Evolutionary conservation across 495 filamentous ascomycete species (phyloP), one percentile per base, ranked within the genome.

Genomic region (Annulohypoxylon bovei): DNA sequence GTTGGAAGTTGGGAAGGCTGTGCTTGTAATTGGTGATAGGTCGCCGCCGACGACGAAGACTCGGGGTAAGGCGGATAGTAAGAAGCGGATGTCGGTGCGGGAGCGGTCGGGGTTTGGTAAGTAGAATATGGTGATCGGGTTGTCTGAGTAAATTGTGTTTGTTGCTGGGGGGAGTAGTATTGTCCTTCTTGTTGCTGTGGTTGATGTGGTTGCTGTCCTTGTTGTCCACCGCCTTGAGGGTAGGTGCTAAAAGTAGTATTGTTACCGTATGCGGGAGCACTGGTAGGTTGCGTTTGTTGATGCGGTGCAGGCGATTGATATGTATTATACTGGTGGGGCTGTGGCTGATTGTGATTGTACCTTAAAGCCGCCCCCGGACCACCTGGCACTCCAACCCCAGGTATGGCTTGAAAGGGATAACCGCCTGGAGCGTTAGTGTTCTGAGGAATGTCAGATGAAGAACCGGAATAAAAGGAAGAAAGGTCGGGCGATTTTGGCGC

Each of bases 401-500:
- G 61, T 56, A 55, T 53, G 42, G 59, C 54, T 44, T 84, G 85
- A 74, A 88, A 86, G 65, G 86, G 83, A 65, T 76, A 71, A 27
- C 37, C 55, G 40, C 50, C 62, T 33, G 62, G 32, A 20, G 40
- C 20, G 62, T 61, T 70, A 54, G 59, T 18, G 67, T n/a, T 6
- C 37, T 60, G 52, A 58, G 62, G 66, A 64, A 66, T 67, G 71
- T 60, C 53, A 49, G 71, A 60, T n/a, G 63, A 55, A 37, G 70
- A 37, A 62, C 74, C 62, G 27, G 83, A 77, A 62, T 83, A 81
- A 61, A 87, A 84, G 54, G 80, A 81, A 25, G 84, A 85, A 62
- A 88, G 80, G 75, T 87, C 85, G 67, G 85, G 85, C 59, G 84
- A 86, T 77, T 82, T 84, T 67, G 85, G 85, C 69, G 84, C 85